Percentiles rank a stretch among this genome's conserved stretches.
Conservation (phyloP, 768 basidiomycete species). For the Galerina sulciceps region DNA sequence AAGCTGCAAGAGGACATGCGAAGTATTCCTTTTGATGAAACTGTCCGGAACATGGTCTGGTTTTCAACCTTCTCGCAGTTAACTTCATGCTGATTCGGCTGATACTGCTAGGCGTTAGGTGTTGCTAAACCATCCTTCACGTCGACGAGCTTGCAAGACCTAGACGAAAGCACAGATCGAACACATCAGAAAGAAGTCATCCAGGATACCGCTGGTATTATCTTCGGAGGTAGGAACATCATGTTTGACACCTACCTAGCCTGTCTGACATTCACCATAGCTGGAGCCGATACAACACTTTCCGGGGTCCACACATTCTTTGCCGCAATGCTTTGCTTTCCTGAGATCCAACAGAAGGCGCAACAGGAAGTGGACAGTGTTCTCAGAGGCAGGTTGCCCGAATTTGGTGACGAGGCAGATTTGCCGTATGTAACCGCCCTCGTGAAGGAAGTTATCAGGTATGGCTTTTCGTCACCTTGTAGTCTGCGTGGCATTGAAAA, state of each 20-base stretch:
- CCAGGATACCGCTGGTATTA: slow-evolving; percentile 23
- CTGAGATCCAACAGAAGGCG: slow-evolving; percentile 38
- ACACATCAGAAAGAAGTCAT: neutral
- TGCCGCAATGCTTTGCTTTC: slow-evolving; percentile 42
- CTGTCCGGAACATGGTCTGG: neutral
- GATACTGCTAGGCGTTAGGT: neutral
- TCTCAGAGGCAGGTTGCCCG: slow-evolving; percentile 41
- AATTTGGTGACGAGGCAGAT: slow-evolving; percentile 36
- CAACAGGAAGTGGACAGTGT: slow-evolving; percentile 44
- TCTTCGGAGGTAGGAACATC: slow-evolving; percentile 31
- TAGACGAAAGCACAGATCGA: neutral
- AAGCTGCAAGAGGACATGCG: neutral
- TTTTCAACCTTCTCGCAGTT: too few species aligned
- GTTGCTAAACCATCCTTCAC: neutral
- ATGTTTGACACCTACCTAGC: neutral
- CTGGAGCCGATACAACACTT: slow-evolving; percentile 31
- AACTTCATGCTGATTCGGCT: neutral
- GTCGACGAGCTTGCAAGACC: neutral
- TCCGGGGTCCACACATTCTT: slow-evolving; percentile 34
- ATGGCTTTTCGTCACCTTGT: neutral
- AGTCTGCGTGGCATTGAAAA: neutral
- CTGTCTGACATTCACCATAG: slow-evolving; percentile 12
- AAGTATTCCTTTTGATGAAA: neutral
- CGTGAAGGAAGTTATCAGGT: slow-evolving; percentile 39
- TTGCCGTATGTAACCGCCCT: slow-evolving; percentile 43